Base-by-base conservation (phyloP, 176 grass and related monocot species). In the Oryza meridionalis region DNA sequence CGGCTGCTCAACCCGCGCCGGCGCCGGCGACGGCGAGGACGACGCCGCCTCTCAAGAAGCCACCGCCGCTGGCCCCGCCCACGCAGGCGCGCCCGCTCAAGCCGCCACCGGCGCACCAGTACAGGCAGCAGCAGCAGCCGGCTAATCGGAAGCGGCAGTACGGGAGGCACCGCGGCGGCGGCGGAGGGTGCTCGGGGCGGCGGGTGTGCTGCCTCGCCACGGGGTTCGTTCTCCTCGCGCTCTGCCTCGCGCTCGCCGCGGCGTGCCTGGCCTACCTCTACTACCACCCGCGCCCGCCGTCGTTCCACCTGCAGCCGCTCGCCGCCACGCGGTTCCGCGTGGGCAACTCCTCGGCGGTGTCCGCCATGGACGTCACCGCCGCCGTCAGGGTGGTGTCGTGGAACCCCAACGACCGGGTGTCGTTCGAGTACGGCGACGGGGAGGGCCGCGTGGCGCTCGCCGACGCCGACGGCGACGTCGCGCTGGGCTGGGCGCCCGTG, bases 211-310 rank as follows among this genome's bases (percentile, higher is more conserved):
- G 87, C 81, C 82, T 88, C 31, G 81, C 66, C 17, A 77, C 67
- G 43, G 77, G 83, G 0, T 16, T 93, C 72, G 7, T 85, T 51
- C 73, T 89, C 2, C 50, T 92, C 26, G 75, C 38, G 31, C 82
- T 84, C 63, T 86, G 88, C 64, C 81, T 91, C 12, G 90, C 89
- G 8, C 79, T 90, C 13, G 90, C 85, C 14, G 88, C 84, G 0
- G 82, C 91, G 4, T 91, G 82, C 84, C 84, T 98, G 14, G 87
- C 90, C 0, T 98, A 98, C 89, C 96, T 94, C 77, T 94, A 88
- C 73, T 94, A 90, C 89, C 96, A 90, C 65, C 96, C 96, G 5
- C 85, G 83, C 51, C 67, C 88, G 11, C 96, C 89, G 33, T 84
- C 92, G 7, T 94, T 97, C 84, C 92, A 92, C 80, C 88, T 98